phyloP scores from a whole-genome alignment of 805 yeast genomes.

The Saturnispora galanensis region DNA sequence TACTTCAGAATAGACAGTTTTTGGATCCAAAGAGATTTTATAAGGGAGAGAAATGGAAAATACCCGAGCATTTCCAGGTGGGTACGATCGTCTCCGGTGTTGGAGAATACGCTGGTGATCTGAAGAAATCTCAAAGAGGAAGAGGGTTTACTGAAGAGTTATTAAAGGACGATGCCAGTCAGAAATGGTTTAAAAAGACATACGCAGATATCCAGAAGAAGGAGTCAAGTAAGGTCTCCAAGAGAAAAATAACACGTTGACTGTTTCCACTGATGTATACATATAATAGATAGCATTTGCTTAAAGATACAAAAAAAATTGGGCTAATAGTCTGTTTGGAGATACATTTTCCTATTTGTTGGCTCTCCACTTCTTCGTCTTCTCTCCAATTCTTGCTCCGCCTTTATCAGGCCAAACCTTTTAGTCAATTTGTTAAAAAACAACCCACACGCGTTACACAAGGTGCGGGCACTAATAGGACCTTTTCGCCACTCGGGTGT shows the following conservation, averaged over 20 bases:
- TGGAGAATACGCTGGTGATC: conserved; percentile 64
- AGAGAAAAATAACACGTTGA: conserved; percentile 3
- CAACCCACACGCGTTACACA: conserved; percentile 91
- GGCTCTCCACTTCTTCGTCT: conserved; percentile 24
- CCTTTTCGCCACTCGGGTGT: conserved; percentile 96
- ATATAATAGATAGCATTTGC: neutral
- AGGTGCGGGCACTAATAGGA: conserved; percentile 69
- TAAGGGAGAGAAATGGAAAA: conserved; percentile 71
- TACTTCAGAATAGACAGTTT: conserved; percentile 80
- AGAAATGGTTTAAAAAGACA: conserved; percentile 75
- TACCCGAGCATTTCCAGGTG: conserved; percentile 60
- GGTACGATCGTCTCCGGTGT: conserved; percentile 84
- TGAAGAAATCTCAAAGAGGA: conserved; percentile 65
- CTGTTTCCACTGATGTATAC: neutral
- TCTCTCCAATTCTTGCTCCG: conserved; percentile 28
- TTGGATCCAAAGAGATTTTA: conserved; percentile 94
- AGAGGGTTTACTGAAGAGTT: conserved; percentile 74
- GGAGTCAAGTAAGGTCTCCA: conserved; percentile 21
- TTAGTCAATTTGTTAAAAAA: conserved; percentile 54
- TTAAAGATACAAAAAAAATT: neutral
- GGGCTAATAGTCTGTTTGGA: neutral
- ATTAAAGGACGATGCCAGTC: conserved; percentile 59
- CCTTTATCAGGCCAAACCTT: conserved; percentile 34
- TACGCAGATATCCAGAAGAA: conserved; percentile 68
- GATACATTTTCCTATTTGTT: conserved; percentile 19